Evolutionary conservation across 176 grass and related monocot species (phyloP).

Genomic region (Oryza longistaminata): DNA sequence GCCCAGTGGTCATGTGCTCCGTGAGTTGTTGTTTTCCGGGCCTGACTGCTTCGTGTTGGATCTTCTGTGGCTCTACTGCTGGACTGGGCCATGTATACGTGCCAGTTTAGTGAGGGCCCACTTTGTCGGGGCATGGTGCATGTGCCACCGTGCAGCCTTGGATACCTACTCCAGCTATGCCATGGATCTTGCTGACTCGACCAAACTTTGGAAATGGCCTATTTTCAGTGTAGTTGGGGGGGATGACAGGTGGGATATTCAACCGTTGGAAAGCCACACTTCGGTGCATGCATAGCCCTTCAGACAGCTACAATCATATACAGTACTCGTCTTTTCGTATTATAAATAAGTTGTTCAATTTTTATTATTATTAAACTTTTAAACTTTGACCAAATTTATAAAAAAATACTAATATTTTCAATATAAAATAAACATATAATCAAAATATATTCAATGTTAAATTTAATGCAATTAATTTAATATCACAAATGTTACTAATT

Average conservation of each 20-base stretch:
- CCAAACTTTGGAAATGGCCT: neutral
- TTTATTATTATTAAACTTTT: no score
- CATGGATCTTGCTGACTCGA: conserved; percentile 18
- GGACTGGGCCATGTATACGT: neutral
- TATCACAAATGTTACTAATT: no score
- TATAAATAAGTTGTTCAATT: no score
- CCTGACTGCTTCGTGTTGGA: neutral
- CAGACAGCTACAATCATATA: no score
- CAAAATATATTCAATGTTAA: no score
- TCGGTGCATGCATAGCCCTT: no score
- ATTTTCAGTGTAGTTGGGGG: neutral
- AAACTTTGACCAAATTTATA: no score
- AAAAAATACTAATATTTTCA: no score
- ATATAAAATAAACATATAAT: no score
- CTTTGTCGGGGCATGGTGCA: conserved; percentile 11
- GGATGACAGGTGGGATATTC: neutral
- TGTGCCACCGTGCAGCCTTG: conserved; percentile 14
- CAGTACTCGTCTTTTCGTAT: no score
- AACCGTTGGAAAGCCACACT: neutral
- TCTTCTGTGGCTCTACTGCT: conserved; percentile 2
- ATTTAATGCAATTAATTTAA: no score
- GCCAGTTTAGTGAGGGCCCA: conserved; percentile 23
- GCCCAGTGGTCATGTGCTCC: neutral
- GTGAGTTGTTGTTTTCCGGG: neutral
- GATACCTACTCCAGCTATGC: conserved; percentile 8